Evolutionary conservation across 805 yeast species (phyloP).

Genomic region (Ogataea paraovalis): DNA sequence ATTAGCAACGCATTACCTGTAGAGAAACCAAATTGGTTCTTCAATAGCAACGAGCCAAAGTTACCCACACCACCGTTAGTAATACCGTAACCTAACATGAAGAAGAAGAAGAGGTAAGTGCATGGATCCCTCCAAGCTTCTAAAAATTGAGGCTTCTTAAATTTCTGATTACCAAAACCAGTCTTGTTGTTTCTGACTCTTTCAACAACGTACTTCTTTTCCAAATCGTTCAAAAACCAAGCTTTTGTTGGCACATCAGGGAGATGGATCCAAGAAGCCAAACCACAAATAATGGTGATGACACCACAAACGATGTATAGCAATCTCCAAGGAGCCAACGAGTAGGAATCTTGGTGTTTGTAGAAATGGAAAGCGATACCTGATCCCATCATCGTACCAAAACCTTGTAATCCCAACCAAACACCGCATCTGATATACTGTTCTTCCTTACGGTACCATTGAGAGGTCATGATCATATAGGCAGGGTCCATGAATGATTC

Average conservation of each 20-base stretch:
- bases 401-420: slow-evolving; percentile 37
- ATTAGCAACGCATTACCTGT: slow-evolving; percentile 29
- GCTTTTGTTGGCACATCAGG: slow-evolving; percentile 52
- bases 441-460: slow-evolving; percentile 32
- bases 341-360: slow-evolving; percentile 35
- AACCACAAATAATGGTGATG: slow-evolving; percentile 50
- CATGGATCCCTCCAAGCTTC: slow-evolving; percentile 28
- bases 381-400: slow-evolving; percentile 47
- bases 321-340: slow-evolving; percentile 55
- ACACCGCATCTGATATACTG: slow-evolving; percentile 25
- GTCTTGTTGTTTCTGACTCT: slow-evolving; percentile 16
- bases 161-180: slow-evolving; percentile 26
- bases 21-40: slow-evolving; percentile 24
- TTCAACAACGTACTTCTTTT: slow-evolving; percentile 33
- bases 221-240: slow-evolving; percentile 36
- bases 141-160: slow-evolving; percentile 26
- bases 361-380: slow-evolving; percentile 53
- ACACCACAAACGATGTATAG: slow-evolving; percentile 58
- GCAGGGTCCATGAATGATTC: slow-evolving; percentile 35
- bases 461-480: slow-evolving; percentile 33
- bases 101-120: slow-evolving; percentile 41
- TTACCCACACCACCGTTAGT: slow-evolving; percentile 42
- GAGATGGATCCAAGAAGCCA: slow-evolving; percentile 42
- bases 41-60: slow-evolving; percentile 38
- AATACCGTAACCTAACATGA: slow-evolving; percentile 21